Evolutionary conservation across 208 protist species (phyloP).

Genomic region (Acanthamoeba rhysodes): DNA sequence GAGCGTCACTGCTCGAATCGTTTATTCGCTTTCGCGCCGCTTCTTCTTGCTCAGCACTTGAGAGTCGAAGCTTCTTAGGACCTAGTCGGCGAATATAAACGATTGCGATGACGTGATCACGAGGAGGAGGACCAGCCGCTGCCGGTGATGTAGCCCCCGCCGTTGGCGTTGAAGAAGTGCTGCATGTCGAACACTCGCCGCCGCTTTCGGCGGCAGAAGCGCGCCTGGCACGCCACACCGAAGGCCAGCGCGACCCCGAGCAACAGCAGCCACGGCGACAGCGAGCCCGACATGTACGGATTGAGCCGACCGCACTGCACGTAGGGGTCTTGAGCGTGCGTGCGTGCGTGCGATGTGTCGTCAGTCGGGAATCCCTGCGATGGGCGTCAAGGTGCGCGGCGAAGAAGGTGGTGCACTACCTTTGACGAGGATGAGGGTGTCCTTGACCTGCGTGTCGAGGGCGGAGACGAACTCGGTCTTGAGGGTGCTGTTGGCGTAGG

Average conservation of each 20-base stretch:
- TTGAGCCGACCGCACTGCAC: too few species aligned
- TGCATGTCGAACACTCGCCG: conserved; percentile 42
- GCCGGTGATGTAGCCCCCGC: neutral
- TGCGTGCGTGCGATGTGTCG: too few species aligned
- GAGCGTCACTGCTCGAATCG: too few species aligned
- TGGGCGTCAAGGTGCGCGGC: too few species aligned
- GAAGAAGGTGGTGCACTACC: neutral
- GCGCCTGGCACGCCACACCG: neutral
- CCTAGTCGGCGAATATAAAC: neutral
- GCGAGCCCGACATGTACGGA: neutral
- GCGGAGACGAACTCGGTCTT: conserved; percentile 3
- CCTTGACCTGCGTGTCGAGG: neutral
- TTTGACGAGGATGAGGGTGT: neutral
- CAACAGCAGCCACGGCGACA: neutral
- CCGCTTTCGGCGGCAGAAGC: conserved; percentile 10
- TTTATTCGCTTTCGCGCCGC: too few species aligned
- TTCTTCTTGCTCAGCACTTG: neutral
- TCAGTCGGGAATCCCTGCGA: too few species aligned
- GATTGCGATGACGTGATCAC: neutral
- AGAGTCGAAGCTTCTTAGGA: neutral
- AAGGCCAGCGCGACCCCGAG: neutral
- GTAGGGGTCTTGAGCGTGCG: too few species aligned
- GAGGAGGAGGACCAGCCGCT: neutral
- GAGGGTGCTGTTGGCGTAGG: conserved; percentile 26
- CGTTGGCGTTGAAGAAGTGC: conserved; percentile 28